Evolutionary conservation across 805 yeast genomes (phyloP).

Genomic region (Zygotorulaspora florentina): DNA sequence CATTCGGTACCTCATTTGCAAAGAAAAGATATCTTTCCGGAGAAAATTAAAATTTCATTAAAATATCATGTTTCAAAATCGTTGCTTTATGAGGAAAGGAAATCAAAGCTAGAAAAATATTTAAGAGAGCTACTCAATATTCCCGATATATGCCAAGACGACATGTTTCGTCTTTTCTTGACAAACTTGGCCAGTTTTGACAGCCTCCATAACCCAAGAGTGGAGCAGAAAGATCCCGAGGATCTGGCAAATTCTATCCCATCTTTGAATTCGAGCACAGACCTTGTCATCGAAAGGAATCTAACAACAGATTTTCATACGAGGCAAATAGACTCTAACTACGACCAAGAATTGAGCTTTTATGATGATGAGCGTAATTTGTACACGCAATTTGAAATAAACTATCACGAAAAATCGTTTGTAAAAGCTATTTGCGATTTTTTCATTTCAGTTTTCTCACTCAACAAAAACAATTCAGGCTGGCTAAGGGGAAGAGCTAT

Average conservation of each 20-base stretch:
- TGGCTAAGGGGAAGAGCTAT: constrained; percentile 87
- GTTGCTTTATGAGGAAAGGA: constrained; percentile 60
- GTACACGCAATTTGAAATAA: constrained; percentile 1
- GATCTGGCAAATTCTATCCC: constrained; percentile 1
- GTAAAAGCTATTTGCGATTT: constrained; percentile 80
- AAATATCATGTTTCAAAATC: constrained; percentile 56
- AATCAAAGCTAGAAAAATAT: constrained; percentile 57
- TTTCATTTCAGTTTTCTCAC: constrained; percentile 62
- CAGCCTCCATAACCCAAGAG: not conserved
- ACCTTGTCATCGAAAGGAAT: constrained; percentile 1
- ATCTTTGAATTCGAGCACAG: not conserved
- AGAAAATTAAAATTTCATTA: constrained; percentile 58
- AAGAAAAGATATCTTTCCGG: constrained; percentile 36
- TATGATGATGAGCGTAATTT: constrained; percentile 16
- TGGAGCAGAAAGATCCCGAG: constrained; percentile 1
- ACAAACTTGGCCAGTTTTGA: constrained; percentile 38
- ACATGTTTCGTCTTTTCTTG: constrained; percentile 68
- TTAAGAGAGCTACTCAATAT: constrained; percentile 51
- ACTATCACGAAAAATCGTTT: constrained; percentile 42
- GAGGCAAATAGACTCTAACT: constrained; percentile 6
- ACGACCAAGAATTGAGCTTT: constrained; percentile 11
- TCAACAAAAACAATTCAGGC: constrained; percentile 52
- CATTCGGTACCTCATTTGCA: constrained; percentile 52
- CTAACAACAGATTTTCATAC: constrained; percentile 5
- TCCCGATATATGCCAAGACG: constrained; percentile 69